Base-by-base conservation (phyloP, 768 basidiomycete species). In the Trametes cinnabarina region DNA sequence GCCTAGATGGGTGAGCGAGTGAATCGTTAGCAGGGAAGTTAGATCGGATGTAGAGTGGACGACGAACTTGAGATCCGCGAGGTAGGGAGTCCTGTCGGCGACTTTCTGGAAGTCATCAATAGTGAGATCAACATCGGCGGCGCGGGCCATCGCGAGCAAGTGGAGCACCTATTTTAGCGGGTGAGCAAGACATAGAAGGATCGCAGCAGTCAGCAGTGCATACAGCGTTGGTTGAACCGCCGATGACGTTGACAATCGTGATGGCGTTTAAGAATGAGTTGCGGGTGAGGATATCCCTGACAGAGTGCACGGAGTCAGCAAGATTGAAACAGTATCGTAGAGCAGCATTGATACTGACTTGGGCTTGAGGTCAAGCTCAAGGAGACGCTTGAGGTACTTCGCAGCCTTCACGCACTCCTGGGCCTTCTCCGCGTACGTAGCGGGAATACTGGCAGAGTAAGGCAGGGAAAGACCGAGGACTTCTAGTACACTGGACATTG, bases 91-190 rank as follows among this genome's bases (percentile, higher is more conserved):
- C 65, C 77, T 85, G 72, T 93, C 82, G 9, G 88, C 83, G 35
- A 94, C 80, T 59, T 71, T 76, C 72, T 94, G 90, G 79, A 94
- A 94, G 71, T 94, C 92, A 58, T 95, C 92, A 61, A 94, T 88
- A 6, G 76, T 83, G 41, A 95, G 81, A 23, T 83, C 74, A 23
- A 87, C 70, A 44, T 93, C 86, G 0, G 89, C 87, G 9, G 92
- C 85, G 61, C 93, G 79, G 9, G 92, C 92, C 74, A 93, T 91
- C 6, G 92, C 92, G 47, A 93, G 77, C 28, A 94, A 71, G 71
- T 94, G 92, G 15, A 93, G 79, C 40, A 94, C 89, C 88, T 90
- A 63, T 14, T 12, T 2, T 28, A 25, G 1, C 4, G 46, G 17
- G 22, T 39, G 7, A n/a, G 41, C 9, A 35, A 10, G 15, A 32